Base-by-base conservation (phyloP, 306 rosid genomes). In the Prunus campanulata region DNA sequence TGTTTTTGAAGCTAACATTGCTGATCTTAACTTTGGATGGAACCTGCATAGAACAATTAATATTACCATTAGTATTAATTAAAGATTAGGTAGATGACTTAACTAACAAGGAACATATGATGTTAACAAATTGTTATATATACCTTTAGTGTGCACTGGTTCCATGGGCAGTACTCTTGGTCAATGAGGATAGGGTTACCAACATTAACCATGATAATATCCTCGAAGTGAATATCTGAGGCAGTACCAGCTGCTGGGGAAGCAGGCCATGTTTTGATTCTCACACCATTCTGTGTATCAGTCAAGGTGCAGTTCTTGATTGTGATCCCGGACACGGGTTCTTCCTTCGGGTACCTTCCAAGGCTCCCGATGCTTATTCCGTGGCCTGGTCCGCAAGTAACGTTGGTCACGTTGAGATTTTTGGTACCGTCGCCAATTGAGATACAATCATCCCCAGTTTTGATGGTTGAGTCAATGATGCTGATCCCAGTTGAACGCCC, bases 81-180 rank as follows among this genome's bases (percentile, higher is more conserved):
- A 39, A 39, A 39, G 44, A 39, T 39, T 39, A 39, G 7, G 44
- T 39, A 39, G 44, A 39, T 39, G 44, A 39, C 44, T 39, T 39
- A 2, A 6, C 44, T 39, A 39, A 39, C 44, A 39, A 7, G 44
- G 44, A 39, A 39, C 44, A 39, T 39, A 7, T 39, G 10, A 39
- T 39, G 44, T 39, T 39, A 6, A 39, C 44, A 39, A 39, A 39
- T 39, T 39, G 9, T 39, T 39, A 39, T 39, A 39, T 6, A 39
- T 49, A 49, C 52, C 52, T 11, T 3, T 13, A n/a, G 62, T 56
- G 12, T 66, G 75, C 92, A 88, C 0, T 72, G 74, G 35, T 83
- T 80, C 76, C 77, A 82, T 8, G 93, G 91, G 76, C 92, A 88
- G 30, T 90, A 86, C 39, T 77, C 86, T 78, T 88, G 92, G 63